Conservation (phyloP, 2,329 filamentous ascomycete genomes). For the Paramyrothecium sp. region DNA sequence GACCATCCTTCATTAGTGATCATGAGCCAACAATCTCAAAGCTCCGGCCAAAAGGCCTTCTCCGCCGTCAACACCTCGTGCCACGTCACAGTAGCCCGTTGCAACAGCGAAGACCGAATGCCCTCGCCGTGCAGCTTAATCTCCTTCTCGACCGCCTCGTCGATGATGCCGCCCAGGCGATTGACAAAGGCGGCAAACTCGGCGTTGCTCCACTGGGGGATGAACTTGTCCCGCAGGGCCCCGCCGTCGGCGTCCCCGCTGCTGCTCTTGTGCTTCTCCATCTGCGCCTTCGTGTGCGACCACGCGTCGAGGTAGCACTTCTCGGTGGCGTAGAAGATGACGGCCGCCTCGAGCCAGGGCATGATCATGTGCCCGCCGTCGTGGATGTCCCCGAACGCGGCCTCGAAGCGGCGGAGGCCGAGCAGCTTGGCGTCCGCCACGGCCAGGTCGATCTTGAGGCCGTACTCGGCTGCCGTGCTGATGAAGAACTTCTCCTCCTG, state of each 20-base stretch:
- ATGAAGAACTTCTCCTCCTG: slow-evolving; percentile 69
- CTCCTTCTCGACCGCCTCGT: slow-evolving; percentile 45
- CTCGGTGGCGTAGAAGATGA: slow-evolving; percentile 78
- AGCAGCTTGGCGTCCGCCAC: slow-evolving; percentile 31
- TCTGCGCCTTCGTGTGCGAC: slow-evolving; percentile 46
- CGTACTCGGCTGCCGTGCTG: slow-evolving; percentile 59
- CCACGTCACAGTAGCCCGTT: slow-evolving; percentile 43
- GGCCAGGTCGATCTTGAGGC: slow-evolving; percentile 45
- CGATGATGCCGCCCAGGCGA: slow-evolving; percentile 51
- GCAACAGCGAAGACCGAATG: slow-evolving; percentile 26
- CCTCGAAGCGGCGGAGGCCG: slow-evolving; percentile 35
- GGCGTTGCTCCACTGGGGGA: slow-evolving; percentile 65
- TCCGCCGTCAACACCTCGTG: slow-evolving; percentile 54
- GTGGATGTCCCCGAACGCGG: slow-evolving; percentile 54
- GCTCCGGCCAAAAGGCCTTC: slow-evolving; percentile 55
- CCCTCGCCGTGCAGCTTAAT: slow-evolving; percentile 31
- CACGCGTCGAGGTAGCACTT: slow-evolving; percentile 61
- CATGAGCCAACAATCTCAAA: no score
- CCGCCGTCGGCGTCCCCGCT: slow-evolving; percentile 61
- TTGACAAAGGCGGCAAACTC: slow-evolving; percentile 62
- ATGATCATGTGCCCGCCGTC: slow-evolving; percentile 42
- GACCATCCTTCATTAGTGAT: no score
- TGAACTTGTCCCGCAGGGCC: slow-evolving; percentile 62
- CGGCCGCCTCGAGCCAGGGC: slow-evolving; percentile 61
- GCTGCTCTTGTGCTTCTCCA: slow-evolving; percentile 14